Conservation (phyloP, 257 asterid genomes). For the Dorcoceras hygrometricum region DNA sequence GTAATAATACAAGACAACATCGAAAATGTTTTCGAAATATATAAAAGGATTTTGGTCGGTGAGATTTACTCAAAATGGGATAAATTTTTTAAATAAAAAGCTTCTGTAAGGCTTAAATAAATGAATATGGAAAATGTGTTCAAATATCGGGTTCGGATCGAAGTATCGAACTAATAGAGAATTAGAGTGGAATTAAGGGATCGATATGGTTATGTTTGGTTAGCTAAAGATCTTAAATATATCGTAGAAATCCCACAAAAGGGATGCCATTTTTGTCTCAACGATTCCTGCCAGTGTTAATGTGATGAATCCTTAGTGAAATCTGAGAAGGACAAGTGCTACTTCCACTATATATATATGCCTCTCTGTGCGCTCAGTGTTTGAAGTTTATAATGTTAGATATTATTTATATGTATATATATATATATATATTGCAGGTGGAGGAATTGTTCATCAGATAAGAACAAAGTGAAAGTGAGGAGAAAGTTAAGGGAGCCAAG, state of each 20-base stretch:
- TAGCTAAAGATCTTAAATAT: not conserved
- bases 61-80: too few relatives aligned
- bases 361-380: constrained; percentile 7
- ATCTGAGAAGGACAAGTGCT: constrained; percentile 35
- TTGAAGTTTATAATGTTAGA: too few relatives aligned
- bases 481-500: constrained; percentile 91
- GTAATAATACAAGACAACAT: not conserved
- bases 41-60: not conserved
- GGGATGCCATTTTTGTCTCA: not conserved
- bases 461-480: constrained; percentile 72
- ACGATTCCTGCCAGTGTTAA: constrained; percentile 25
- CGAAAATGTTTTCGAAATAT: too few relatives aligned
- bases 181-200: not conserved
- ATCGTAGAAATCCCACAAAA: constrained; percentile 10
- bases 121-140: not conserved
- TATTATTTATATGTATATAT: too few relatives aligned
- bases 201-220: too few relatives aligned
- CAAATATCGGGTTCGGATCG: not conserved
- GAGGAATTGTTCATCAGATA: constrained; percentile 63
- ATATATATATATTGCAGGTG: constrained; percentile 42
- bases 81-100: too few relatives aligned
- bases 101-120: not conserved
- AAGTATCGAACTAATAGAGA: not conserved
- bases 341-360: constrained; percentile 36
- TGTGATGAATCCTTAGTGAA: constrained; percentile 25